Percentiles rank a stretch among this genome's conserved stretches.
Conservation (phyloP, 495 filamentous ascomycete species). For the Delitschia confertaspora region DNA sequence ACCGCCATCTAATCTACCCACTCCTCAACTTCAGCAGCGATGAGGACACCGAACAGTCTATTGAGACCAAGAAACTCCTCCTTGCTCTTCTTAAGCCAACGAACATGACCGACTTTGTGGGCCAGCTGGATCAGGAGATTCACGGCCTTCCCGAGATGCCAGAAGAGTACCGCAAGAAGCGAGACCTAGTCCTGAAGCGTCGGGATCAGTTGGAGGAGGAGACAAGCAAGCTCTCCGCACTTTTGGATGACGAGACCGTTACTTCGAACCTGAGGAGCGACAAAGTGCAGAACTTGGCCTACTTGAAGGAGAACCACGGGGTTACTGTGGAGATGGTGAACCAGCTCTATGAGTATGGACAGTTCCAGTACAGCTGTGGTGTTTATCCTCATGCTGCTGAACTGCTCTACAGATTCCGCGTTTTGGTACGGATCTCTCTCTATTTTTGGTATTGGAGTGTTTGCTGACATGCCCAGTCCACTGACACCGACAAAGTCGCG, state of each 20-base stretch:
- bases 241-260: slow-evolving; percentile 79
- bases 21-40: slow-evolving; percentile 71
- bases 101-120: slow-evolving; percentile 97
- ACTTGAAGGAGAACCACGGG: slow-evolving; percentile 84
- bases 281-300: slow-evolving; percentile 95
- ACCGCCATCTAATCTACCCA: slow-evolving; percentile 91
- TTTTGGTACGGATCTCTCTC: slow-evolving; percentile 45
- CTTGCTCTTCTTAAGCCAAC: slow-evolving; percentile 88
- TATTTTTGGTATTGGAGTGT: neutral
- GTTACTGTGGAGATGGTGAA: slow-evolving; percentile 93
- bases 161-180: slow-evolving; percentile 75
- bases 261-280: slow-evolving; percentile 81
- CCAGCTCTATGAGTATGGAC: slow-evolving; percentile 84
- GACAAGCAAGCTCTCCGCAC: slow-evolving; percentile 72
- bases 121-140: slow-evolving; percentile 76
- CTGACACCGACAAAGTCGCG: slow-evolving; percentile 92
- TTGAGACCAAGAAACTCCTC: slow-evolving; percentile 70
- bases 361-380: slow-evolving; percentile 93
- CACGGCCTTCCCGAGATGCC: slow-evolving; percentile 69
- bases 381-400: slow-evolving; percentile 83
- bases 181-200: slow-evolving; percentile 76
- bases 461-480: slow-evolving; percentile 44
- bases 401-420: slow-evolving; percentile 88
- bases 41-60: slow-evolving; percentile 49
- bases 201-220: slow-evolving; percentile 73